These are phyloP conservation scores for Podosphaera aphanis DNA, from an alignment of 2,329 filamentous ascomycete genomes.

Conservation along the genomic window DNA sequence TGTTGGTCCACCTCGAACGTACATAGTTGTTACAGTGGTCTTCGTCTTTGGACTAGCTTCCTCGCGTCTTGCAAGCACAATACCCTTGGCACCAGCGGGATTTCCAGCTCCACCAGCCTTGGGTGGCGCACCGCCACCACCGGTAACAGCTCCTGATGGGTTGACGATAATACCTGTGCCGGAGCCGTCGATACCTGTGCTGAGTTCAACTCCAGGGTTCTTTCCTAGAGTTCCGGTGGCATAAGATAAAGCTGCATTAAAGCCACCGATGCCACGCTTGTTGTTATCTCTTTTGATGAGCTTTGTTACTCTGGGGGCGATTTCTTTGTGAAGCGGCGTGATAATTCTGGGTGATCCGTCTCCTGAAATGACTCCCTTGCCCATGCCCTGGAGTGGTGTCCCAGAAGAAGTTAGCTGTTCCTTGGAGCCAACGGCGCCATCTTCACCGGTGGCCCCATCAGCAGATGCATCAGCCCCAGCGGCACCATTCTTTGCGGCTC, in stretches of 20 bases:
- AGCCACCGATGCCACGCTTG: conserved; percentile 20
- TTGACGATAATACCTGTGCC: conserved; percentile 20
- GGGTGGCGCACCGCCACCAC: neutral
- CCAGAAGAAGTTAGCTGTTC: conserved; percentile 19
- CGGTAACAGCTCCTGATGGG: conserved; percentile 4
- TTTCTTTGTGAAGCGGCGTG: conserved; percentile 18
- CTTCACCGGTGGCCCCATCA: conserved; percentile 5
- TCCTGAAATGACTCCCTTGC: conserved; percentile 26
- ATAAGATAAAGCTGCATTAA: conserved; percentile 20
- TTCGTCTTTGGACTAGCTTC: conserved; percentile 6
- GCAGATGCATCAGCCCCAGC: conserved; percentile 14
- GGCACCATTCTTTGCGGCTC: conserved; percentile 22
- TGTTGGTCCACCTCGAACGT: conserved; percentile 10
- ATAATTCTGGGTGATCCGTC: neutral
- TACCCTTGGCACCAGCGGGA: neutral
- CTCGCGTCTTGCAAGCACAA: conserved; percentile 3
- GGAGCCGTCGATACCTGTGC: conserved; percentile 19
- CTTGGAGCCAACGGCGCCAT: conserved; percentile 7
- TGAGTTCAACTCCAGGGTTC: conserved; percentile 19
- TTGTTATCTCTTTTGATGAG: conserved; percentile 7
- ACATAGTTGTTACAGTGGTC: conserved; percentile 15
- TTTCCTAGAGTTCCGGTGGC: conserved; percentile 20
- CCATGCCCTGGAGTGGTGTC: conserved; percentile 23
- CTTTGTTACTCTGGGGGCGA: conserved; percentile 19
- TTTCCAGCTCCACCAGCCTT: neutral